Conservation (phyloP, 108 stramenopile genomes). For the Hondaea fermentalgiana region DNA sequence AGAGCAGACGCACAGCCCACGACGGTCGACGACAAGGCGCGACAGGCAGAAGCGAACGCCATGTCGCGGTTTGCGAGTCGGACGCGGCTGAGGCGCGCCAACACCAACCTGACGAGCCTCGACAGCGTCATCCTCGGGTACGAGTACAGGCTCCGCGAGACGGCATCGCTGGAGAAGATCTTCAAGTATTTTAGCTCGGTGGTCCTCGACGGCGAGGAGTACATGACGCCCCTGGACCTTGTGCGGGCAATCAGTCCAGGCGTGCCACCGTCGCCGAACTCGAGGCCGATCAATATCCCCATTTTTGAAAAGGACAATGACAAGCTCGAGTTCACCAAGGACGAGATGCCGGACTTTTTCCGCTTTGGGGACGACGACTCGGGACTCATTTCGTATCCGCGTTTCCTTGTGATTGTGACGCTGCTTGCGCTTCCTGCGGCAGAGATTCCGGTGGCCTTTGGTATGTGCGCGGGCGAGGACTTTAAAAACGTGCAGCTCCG, state of each 20-base stretch:
- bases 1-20: too few relatives aligned
- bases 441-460: neutral
- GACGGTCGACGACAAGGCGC: too few relatives aligned
- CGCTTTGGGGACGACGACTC: neutral
- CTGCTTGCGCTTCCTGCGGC: conserved; percentile 1
- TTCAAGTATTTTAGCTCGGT: conserved; percentile 17
- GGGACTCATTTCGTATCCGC: neutral
- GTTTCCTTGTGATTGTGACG: neutral
- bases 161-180: conserved; percentile 11
- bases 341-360: conserved; percentile 14
- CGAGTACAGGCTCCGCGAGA: neutral
- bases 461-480: conserved; percentile 17
- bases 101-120: neutral
- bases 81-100: neutral
- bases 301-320: neutral
- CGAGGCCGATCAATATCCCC: conserved; percentile 4
- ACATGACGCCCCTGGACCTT: neutral
- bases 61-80: neutral
- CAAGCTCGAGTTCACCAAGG: conserved; percentile 4
- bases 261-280: neutral
- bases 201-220: conserved; percentile 7
- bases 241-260: conserved; percentile 6
- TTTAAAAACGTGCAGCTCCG: neutral
- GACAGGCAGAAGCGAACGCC: neutral
- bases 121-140: conserved; percentile 8